Evolutionary conservation across 2,329 filamentous ascomycete species (phyloP).

Genomic region (Dactylellina parvicollis): DNA sequence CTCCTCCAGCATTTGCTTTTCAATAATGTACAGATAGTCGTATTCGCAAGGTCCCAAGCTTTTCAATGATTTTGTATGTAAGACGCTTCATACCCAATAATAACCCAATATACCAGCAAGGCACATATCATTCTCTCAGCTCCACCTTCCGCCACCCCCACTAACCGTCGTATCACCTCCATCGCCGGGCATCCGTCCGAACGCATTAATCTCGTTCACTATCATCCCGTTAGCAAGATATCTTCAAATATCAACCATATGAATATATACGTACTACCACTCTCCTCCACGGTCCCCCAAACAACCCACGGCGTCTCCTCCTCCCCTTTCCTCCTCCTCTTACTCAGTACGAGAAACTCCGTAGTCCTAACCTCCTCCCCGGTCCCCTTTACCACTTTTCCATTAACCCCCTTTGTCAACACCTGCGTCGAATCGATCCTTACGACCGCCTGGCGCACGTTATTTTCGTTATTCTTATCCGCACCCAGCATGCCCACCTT

Average conservation of each 20-base stretch:
- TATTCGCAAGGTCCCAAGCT: too few species aligned
- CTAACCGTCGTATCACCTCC: neutral
- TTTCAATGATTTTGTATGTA: too few species aligned
- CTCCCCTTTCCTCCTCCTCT: slow-evolving; percentile 51
- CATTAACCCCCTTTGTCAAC: slow-evolving; percentile 53
- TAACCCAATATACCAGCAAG: too few species aligned
- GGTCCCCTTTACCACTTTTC: slow-evolving; percentile 53
- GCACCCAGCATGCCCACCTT: slow-evolving; percentile 36
- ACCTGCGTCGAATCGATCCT: slow-evolving; percentile 57
- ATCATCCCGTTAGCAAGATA: slow-evolving; percentile 1
- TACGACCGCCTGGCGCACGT: slow-evolving; percentile 56
- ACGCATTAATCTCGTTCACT: slow-evolving; percentile 29
- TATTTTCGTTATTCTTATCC: slow-evolving; percentile 44
- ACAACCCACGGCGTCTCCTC: slow-evolving; percentile 55
- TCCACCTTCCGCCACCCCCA: neutral
- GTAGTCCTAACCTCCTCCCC: slow-evolving; percentile 53
- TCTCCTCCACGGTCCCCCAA: slow-evolving; percentile 58
- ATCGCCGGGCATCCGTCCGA: neutral
- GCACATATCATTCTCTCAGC: neutral
- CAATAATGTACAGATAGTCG: too few species aligned
- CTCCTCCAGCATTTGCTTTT: too few species aligned
- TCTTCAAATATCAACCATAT: neutral
- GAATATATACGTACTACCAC: slow-evolving; percentile 42
- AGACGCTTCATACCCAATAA: too few species aligned
- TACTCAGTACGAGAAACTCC: slow-evolving; percentile 57